Evolutionary conservation across 495 filamentous ascomycete genomes (phyloP).

Genomic region (Annulohypoxylon maeteangense): DNA sequence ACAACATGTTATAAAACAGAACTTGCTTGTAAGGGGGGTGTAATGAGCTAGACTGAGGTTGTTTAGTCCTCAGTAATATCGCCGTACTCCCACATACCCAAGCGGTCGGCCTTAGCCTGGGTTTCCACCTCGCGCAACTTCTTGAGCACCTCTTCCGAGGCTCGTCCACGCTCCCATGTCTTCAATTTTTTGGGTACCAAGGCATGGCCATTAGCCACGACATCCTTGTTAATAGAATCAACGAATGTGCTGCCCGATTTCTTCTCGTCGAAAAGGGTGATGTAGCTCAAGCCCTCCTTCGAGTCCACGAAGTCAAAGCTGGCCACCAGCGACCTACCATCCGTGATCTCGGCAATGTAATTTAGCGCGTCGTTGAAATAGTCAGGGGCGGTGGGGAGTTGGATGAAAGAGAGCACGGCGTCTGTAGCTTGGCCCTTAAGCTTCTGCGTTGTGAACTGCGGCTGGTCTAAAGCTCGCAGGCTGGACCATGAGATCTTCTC

Average conservation of each 20-base stretch:
- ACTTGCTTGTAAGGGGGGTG: not conserved
- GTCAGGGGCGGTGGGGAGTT: conserved; percentile 80
- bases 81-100: conserved; percentile 98
- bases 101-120: conserved; percentile 77
- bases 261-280: conserved; percentile 88
- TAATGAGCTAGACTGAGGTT: not conserved
- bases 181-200: conserved; percentile 91
- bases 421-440: conserved; percentile 89
- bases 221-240: conserved; percentile 86
- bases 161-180: conserved; percentile 79
- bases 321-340: conserved; percentile 79
- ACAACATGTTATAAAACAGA: conserved; percentile 9
- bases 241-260: conserved; percentile 55
- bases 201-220: conserved; percentile 83
- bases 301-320: conserved; percentile 84
- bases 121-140: conserved; percentile 72
- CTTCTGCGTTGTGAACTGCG: conserved; percentile 80
- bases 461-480: conserved; percentile 79
- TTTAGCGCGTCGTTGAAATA: conserved; percentile 82
- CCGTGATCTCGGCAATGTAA: conserved; percentile 74
- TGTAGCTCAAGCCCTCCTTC: conserved; percentile 78
- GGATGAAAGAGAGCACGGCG: conserved; percentile 85
- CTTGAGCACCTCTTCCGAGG: conserved; percentile 74
- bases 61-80: conserved; percentile 87
- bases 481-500: conserved; percentile 85